phyloP scores from a whole-genome alignment of 2,329 filamentous ascomycete species.

The Stemphylium lycopersici region DNA sequence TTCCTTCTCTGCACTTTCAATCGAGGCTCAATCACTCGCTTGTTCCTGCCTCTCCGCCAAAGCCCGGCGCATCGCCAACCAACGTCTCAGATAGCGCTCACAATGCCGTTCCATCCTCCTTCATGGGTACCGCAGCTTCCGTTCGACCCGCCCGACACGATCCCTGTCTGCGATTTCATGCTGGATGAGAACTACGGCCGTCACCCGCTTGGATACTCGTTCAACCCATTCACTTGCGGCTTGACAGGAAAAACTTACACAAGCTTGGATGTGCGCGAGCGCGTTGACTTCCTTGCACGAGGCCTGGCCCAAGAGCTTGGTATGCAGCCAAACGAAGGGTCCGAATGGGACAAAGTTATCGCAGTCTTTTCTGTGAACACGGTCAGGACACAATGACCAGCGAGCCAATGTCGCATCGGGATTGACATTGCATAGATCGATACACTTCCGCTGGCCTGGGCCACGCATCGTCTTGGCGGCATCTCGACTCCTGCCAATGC shows the following conservation, averaged over 20 bases:
- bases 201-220: slow-evolving; percentile 65
- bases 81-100: neutral
- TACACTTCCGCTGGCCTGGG: slow-evolving; percentile 74
- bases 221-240: slow-evolving; percentile 77
- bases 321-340: slow-evolving; percentile 71
- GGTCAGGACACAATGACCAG: slow-evolving; percentile 53
- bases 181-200: slow-evolving; percentile 74
- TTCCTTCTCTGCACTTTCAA: neutral
- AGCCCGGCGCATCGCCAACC: neutral
- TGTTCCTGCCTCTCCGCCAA: neutral
- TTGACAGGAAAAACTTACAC: slow-evolving; percentile 72
- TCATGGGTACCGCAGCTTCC: slow-evolving; percentile 67
- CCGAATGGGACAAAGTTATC: slow-evolving; percentile 82
- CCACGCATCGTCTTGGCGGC: slow-evolving; percentile 75
- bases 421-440: slow-evolving; percentile 64
- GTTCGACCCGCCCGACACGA: slow-evolving; percentile 72
- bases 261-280: slow-evolving; percentile 65
- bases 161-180: slow-evolving; percentile 79
- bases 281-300: slow-evolving; percentile 71
- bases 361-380: slow-evolving; percentile 82
- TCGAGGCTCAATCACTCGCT: slow-evolving; percentile 4
- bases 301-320: slow-evolving; percentile 73
- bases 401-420: neutral
- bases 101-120: slow-evolving; percentile 64
- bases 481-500: slow-evolving; percentile 77